A percentile compares a stretch with the other conserved stretches of the same genome.
Conservation (phyloP, 2,329 filamentous ascomycete genomes). For the Ustulina deusta region DNA sequence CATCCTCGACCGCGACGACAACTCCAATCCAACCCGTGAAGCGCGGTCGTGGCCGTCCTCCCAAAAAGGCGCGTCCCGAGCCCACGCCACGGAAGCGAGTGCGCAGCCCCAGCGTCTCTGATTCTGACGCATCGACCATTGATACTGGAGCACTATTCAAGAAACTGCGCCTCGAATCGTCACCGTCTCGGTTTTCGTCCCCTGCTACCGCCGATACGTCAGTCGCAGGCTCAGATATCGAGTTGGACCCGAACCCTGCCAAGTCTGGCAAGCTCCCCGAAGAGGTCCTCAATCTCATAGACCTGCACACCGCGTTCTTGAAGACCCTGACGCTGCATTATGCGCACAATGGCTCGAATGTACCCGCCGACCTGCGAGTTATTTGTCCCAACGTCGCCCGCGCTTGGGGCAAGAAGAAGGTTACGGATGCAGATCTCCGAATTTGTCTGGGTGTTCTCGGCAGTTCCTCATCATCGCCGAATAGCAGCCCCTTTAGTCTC, state of each 20-base stretch:
- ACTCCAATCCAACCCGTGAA: slow-evolving; percentile 40
- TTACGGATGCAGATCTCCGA: slow-evolving; percentile 74
- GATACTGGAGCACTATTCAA: slow-evolving; percentile 55
- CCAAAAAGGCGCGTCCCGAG: slow-evolving; percentile 46
- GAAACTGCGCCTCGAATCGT: slow-evolving; percentile 56
- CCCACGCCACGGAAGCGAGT: slow-evolving; percentile 48
- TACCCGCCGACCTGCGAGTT: slow-evolving; percentile 72
- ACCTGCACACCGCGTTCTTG: slow-evolving; percentile 74
- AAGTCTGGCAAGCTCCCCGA: slow-evolving; percentile 56
- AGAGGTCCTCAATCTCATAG: slow-evolving; percentile 69
- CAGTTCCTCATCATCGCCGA: slow-evolving; percentile 45
- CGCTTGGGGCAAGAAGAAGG: slow-evolving; percentile 78
- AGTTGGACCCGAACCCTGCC: slow-evolving; percentile 46
- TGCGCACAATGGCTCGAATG: slow-evolving; percentile 73
- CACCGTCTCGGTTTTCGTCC: slow-evolving; percentile 51
- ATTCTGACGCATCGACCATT: slow-evolving; percentile 50
- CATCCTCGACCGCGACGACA: slow-evolving; percentile 8
- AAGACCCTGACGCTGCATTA: slow-evolving; percentile 76
- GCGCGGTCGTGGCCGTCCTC: slow-evolving; percentile 47
- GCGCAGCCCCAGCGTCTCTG: slow-evolving; percentile 50
- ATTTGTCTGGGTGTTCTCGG: slow-evolving; percentile 74
- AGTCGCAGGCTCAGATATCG: slow-evolving; percentile 54
- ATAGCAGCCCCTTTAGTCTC: slow-evolving; percentile 47
- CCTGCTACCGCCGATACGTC: slow-evolving; percentile 55
- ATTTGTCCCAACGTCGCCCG: slow-evolving; percentile 73